Base-by-base conservation (phyloP, 2,329 filamentous ascomycete species). In the Lecanosticta acicola region DNA sequence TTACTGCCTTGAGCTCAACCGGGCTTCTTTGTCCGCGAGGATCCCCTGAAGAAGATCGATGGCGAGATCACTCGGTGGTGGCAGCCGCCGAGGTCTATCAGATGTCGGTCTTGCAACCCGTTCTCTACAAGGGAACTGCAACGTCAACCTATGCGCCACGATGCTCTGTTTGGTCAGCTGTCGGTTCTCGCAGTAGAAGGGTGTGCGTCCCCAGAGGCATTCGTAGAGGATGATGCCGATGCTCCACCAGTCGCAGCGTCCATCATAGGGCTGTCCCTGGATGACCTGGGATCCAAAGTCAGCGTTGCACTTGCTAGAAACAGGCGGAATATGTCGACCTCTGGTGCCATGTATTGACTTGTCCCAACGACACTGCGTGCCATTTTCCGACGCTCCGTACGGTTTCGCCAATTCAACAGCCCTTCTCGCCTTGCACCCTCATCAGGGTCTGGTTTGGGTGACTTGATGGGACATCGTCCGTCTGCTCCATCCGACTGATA, bases 261-360 rank as follows among this genome's bases (percentile, higher is more conserved):
- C 91, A 68, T 97, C 93, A 65, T 97, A 97, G 32, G 77, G 71
- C 39, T 88, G 78, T 20, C 90, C 87, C 54, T 78, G 74, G 47
- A 96, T 83, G 14, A 97, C 87, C 70, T 37, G 11, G 5, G n/a
- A 37, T 11, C 11, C 10, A 18, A 9, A 17, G 35, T 37, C 35
- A 9, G 35, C 16, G 4, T 14, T 14, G n/a, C 32, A n/a, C 32
- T 14, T 5, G 17, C 5, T 13, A 5, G n/a, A 16, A 14, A 13
- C 4, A 4, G 32, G n/a, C 32, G 4, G 13, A 5, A 34, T n/a
- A n/a, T n/a, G 4, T 19, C 8, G 5, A 37, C 35, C 17, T 97
- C 93, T 1, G 91, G 91, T 0, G 93, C 91, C 93, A 96, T 97
- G 71, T 97, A 97, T 63, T 96, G 91, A 64, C 89, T 95, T 2